Evolutionary conservation across 2,329 filamentous ascomycete genomes (phyloP), one percentile per base, ranked within the genome.

Genomic region (Fusarium tanahbumbuense): DNA sequence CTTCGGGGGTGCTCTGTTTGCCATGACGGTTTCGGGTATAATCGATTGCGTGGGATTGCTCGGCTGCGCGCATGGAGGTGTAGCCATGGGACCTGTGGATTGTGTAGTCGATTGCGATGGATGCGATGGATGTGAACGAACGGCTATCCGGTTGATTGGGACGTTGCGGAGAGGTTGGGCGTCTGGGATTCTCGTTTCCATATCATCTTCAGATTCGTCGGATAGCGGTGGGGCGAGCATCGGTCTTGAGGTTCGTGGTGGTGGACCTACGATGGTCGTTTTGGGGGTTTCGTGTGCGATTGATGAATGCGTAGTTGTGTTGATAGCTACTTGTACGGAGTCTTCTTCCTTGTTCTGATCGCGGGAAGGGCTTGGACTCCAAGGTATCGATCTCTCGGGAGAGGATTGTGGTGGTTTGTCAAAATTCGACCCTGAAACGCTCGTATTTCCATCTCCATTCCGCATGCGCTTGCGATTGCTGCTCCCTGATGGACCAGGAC

Each of bases 131-230:
- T 70, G 56, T 6, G 64, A 55, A 30, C 62, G 69, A 16, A 73
- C 62, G 42, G 75, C 66, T 42, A 57, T 61, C n/a, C 73, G 68
- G 40, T 78, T 78, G 12, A 80, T 65, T 18, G 75, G 64, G 9
- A 30, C 46, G 41, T 69, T 60, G 13, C 42, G 27, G 12, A 50
- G 55, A 40, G 67, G 57, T 16, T 75, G 73, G 9, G 75, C 77
- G 40, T 75, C 75, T 3, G 80, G 79, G 7, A 81, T 65, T 37
- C 76, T 75, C 48, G 77, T 75, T 48, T 82, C 81, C n/a, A 81
- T 60, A 11, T 81, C 79, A 16, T 81, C 79, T 23, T 81, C 80
- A 11, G 75, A 25, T 64, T 67, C 67, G 66, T 74, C 53, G 20
- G 73, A 56, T 46, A 66, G 60, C 42, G 71, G 59, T 37, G 61